Evolutionary conservation across 2,329 filamentous ascomycete genomes (phyloP).

Genomic region (Aspergillus sp.): DNA sequence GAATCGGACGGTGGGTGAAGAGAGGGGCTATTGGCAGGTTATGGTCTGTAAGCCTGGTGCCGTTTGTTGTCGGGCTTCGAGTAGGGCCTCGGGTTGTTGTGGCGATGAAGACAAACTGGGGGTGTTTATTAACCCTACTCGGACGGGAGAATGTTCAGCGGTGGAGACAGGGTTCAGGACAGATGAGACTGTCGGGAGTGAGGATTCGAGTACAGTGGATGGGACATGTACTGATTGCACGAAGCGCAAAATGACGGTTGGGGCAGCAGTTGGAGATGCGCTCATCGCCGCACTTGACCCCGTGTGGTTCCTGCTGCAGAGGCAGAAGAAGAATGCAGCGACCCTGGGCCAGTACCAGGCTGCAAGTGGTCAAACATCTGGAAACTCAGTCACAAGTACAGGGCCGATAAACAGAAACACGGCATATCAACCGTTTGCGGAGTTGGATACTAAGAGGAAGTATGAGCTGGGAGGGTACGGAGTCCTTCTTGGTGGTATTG

Average conservation of each 20-base stretch:
- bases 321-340: slow-evolving; percentile 3
- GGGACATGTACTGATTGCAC: background rate
- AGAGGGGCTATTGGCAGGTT: slow-evolving; percentile 5
- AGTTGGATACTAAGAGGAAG: background rate
- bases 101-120: background rate
- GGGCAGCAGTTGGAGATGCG: slow-evolving; percentile 3
- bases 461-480: background rate
- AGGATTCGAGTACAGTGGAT: background rate
- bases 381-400: no score
- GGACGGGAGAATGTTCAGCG: background rate
- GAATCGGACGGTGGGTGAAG: background rate
- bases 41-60: background rate
- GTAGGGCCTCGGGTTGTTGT: background rate
- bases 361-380: background rate
- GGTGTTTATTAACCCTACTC: background rate
- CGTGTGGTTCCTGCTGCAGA: background rate
- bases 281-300: background rate
- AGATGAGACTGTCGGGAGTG: background rate
- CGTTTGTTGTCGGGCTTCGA: background rate
- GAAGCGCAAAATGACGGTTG: background rate
- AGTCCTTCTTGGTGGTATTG: background rate
- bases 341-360: background rate
- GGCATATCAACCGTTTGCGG: background rate
- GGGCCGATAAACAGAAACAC: no score
- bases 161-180: background rate